Evolutionary conservation across 169 alveolate genomes (phyloP).

Genomic region (Plasmodium blacklocki): DNA sequence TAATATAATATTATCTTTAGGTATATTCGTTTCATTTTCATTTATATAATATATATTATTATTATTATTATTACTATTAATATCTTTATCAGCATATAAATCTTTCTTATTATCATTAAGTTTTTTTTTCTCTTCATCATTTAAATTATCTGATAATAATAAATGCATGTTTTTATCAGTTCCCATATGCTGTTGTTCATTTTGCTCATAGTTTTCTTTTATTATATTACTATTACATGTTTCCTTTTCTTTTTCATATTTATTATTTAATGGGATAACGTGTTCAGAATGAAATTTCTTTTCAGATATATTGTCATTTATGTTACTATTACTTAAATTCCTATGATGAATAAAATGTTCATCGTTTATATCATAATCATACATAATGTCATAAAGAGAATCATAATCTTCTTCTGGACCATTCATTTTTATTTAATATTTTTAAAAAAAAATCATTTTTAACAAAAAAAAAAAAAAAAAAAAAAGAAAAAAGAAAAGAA

Average conservation of each 20-base stretch:
- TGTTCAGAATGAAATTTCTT: slow-evolving; percentile 18
- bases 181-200: not conserved
- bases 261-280: not conserved
- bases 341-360: slow-evolving; percentile 17
- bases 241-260: not conserved
- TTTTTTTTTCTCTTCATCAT: no score
- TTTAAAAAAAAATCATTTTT: slow-evolving; percentile 35
- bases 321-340: slow-evolving; percentile 3
- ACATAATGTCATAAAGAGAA: slow-evolving; percentile 51
- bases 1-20: no score
- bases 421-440: slow-evolving; percentile 54
- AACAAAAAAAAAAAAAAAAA: not conserved
- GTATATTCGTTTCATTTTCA: no score
- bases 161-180: no score
- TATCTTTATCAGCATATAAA: no score
- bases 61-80: no score
- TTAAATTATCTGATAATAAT: no score
- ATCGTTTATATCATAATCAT: slow-evolving; percentile 62
- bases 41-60: no score
- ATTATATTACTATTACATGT: not conserved
- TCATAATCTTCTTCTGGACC: slow-evolving; percentile 58
- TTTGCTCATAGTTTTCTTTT: not conserved
- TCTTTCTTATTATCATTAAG: no score
- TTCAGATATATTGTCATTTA: slow-evolving; percentile 20
- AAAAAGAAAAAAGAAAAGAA: no score